Evolutionary conservation across 148 eudicot genomes (phyloP).

Genomic region (Cornus suecica): DNA sequence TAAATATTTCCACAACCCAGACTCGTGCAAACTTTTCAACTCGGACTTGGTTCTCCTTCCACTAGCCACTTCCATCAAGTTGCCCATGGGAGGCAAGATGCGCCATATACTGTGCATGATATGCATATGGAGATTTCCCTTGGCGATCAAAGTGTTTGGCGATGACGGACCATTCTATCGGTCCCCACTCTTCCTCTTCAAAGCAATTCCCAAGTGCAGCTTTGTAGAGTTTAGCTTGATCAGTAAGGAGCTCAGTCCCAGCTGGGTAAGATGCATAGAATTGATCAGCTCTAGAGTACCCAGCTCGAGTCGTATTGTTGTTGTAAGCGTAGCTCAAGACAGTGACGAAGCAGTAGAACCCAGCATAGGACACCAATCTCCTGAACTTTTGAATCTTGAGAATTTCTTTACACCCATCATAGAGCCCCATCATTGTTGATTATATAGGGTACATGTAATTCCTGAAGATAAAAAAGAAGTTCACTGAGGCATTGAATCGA

Average conservation of each 20-base stretch:
- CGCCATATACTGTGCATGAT: conserved; percentile 90
- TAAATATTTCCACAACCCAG: not conserved
- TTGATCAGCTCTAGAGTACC: conserved; percentile 88
- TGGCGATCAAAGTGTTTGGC: conserved; percentile 94
- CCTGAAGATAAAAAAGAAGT: conserved; percentile 15
- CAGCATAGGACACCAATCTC: conserved; percentile 50
- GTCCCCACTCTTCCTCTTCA: conserved; percentile 95
- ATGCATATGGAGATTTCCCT: conserved; percentile 93
- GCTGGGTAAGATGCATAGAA: conserved; percentile 91
- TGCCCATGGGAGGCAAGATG: conserved; percentile 78
- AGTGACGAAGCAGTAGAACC: conserved; percentile 53
- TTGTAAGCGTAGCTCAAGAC: conserved; percentile 61
- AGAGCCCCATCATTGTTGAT: conserved; percentile 40
- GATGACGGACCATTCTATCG: conserved; percentile 78
- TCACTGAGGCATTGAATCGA: conserved; percentile 22
- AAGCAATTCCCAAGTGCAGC: conserved; percentile 88
- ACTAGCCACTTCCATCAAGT: conserved; percentile 81
- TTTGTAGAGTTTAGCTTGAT: conserved; percentile 80
- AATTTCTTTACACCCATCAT: conserved; percentile 53
- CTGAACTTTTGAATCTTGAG: conserved; percentile 83
- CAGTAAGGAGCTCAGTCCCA: conserved; percentile 89
- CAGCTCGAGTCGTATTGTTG: conserved; percentile 90
- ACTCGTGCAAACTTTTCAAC: not conserved
- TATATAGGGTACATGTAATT: not conserved
- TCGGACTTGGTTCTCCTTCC: not conserved